Percentiles rank a stretch among this genome's conserved stretches.
Evolutionary conservation across 1,284 basidiomycete genomes (phyloP).

Genomic region (Trichosporon sp.): DNA sequence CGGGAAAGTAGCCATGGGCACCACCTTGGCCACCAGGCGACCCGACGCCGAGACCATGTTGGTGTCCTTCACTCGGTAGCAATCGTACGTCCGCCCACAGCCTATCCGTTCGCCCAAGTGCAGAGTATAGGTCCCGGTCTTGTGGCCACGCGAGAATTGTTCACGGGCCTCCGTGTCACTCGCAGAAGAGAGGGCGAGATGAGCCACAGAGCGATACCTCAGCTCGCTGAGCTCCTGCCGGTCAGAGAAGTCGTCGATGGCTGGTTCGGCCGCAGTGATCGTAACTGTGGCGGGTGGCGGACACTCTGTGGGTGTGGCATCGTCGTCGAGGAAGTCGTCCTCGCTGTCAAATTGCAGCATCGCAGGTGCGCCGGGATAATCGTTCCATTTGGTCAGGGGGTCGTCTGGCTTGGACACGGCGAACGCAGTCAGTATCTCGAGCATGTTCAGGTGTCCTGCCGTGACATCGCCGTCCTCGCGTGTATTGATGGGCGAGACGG

Average conservation of each 20-base stretch:
- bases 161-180: background rate
- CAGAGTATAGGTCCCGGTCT: background rate
- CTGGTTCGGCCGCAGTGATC: background rate
- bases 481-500: background rate
- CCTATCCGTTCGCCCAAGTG: background rate
- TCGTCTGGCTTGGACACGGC: slow-evolving; percentile 1
- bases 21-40: background rate
- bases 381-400: background rate
- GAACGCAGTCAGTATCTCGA: background rate
- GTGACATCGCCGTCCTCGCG: background rate
- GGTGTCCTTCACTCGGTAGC: background rate
- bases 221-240: background rate
- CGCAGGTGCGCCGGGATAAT: background rate
- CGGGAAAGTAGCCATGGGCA: background rate
- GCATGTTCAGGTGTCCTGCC: background rate
- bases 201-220: background rate
- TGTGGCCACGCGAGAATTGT: background rate
- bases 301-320: background rate
- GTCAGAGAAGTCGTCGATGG: background rate
- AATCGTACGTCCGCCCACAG: background rate
- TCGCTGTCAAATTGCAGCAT: background rate
- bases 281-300: background rate
- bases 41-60: background rate
- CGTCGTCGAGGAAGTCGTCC: background rate
- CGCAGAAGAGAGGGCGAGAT: background rate